A percentile compares a stretch with the other conserved stretches of the same genome.
phyloP scores from a whole-genome alignment of 805 yeast genomes.

The Candida nonsorbophila region DNA sequence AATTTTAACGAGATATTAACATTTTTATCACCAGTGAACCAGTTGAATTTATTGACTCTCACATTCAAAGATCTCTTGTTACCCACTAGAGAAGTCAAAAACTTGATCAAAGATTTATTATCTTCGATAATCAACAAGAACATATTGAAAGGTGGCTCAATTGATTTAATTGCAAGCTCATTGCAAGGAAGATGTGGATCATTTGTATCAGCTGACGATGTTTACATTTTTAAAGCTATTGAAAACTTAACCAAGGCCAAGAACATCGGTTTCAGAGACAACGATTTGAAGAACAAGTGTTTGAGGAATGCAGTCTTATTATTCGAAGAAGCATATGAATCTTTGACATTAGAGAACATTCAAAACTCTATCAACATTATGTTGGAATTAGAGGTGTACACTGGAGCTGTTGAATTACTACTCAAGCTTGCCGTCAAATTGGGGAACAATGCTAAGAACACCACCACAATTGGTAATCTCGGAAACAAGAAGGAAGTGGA shows the following conservation, averaged over 20 bases:
- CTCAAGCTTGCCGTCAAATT: constrained; percentile 68
- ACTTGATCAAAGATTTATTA: constrained; percentile 76
- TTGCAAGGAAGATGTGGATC: constrained; percentile 92
- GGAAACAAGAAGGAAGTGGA: constrained; percentile 7
- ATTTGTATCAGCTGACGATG: constrained; percentile 91
- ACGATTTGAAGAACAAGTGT: constrained; percentile 60
- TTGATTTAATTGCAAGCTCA: constrained; percentile 81
- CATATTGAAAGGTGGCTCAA: constrained; percentile 87
- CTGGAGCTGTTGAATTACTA: constrained; percentile 82
- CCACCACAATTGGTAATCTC: constrained; percentile 3
- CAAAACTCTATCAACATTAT: constrained; percentile 77
- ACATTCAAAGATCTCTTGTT: constrained; percentile 75
- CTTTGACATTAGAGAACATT: constrained; percentile 71
- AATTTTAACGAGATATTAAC: constrained; percentile 63
- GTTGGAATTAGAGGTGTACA: constrained; percentile 69
- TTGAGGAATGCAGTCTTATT: constrained; percentile 70
- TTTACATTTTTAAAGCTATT: constrained; percentile 86
- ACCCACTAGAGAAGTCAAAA: constrained; percentile 55
- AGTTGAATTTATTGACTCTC: constrained; percentile 59
- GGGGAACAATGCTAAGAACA: constrained; percentile 21
- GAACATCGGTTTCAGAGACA: constrained; percentile 64
- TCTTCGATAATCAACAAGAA: constrained; percentile 86
- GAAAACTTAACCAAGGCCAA: constrained; percentile 88
- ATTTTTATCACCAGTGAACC: constrained; percentile 63
- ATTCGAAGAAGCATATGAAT: constrained; percentile 74